Base-by-base conservation (phyloP, 2,329 filamentous ascomycete genomes). In the Exophiala spinifera region DNA sequence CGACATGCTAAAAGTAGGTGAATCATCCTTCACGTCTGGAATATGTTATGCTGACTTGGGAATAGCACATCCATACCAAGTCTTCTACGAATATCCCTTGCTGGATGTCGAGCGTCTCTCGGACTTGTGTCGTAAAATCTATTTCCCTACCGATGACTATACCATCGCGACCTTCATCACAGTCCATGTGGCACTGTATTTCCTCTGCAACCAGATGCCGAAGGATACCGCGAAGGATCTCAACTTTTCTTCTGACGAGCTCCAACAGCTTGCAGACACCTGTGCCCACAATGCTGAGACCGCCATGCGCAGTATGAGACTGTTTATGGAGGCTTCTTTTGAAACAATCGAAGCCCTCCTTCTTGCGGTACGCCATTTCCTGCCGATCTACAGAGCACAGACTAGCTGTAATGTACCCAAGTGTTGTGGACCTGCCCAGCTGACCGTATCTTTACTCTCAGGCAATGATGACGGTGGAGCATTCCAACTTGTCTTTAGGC, bases 381-480 rank as follows among this genome's bases (percentile, higher is more conserved):
- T 31, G 7, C 10, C 11, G 28, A 31, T 31, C 8, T 10, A 31
- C 11, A 6, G 7, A 10, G 28, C 23, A 25, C 7, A 25, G n/a
- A 25, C 23, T 25, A 7, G 4, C 7, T 25, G 23, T 25, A 25
- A 3, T 25, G 23, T 25, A 3, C 7, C 23, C 23, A 3, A 25
- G 23, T 7, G 23, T 3, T 25, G 23, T 31, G 28, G 8, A 10
- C 28, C 28, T 31, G 28, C 11, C 10, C 28, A 31, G 28, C 28
- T 31, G 28, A 31, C 28, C 28, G 28, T 10, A 31, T 31, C 6
- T 31, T 31, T 6, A 10, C 6, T 3, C n/a, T 33, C 46, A 86
- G 81, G 76, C 80, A 3, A 70, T 82, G n/a, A 82, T 85, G 61
- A 78, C 83, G 11, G 77, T 86, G 45, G 83, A 86, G 57, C 74